A percentile compares a stretch with the other conserved stretches of the same genome.
phyloP scores from a whole-genome alignment of 2,329 filamentous ascomycete species.

The Colletotrichum cordylinicola region DNA sequence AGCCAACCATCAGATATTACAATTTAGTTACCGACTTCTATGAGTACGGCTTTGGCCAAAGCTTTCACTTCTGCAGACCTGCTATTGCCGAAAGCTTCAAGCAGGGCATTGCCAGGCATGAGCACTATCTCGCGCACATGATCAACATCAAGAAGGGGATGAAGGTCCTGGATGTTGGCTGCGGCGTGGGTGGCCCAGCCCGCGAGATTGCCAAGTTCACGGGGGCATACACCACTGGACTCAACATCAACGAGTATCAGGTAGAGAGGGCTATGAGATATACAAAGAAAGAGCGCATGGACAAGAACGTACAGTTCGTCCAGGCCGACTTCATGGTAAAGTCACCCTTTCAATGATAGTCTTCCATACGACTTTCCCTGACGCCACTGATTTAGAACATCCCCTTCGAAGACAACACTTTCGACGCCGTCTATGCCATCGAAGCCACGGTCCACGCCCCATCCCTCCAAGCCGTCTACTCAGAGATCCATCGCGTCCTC shows the following conservation, averaged over 20 bases:
- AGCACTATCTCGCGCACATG: constrained; percentile 93
- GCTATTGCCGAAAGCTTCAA: constrained; percentile 84
- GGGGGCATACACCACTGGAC: constrained; percentile 83
- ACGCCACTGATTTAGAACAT: background rate
- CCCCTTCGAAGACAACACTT: constrained; percentile 84
- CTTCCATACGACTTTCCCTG: background rate
- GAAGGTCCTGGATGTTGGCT: constrained; percentile 94
- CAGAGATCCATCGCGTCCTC: constrained; percentile 90
- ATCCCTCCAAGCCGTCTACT: constrained; percentile 88
- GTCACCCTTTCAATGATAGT: fast-evolving
- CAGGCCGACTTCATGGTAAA: constrained; percentile 95
- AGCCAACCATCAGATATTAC: constrained; percentile 72
- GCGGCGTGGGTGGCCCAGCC: constrained; percentile 94
- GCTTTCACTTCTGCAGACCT: constrained; percentile 98
- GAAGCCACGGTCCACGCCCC: constrained; percentile 97
- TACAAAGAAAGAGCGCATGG: constrained; percentile 80
- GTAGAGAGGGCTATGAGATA: constrained; percentile 92
- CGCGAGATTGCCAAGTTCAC: constrained; percentile 97
- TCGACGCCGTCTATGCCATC: constrained; percentile 96
- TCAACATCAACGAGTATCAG: constrained; percentile 99
- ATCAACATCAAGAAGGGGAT: constrained; percentile 87
- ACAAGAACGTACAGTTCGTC: constrained; percentile 81
- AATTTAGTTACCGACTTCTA: constrained; percentile 96
- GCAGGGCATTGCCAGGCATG: constrained; percentile 93
- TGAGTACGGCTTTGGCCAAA: constrained; percentile 96